Percentiles rank a stretch among this genome's conserved stretches.
Evolutionary conservation across 2,329 filamentous ascomycete genomes (phyloP).

Genomic region (Pseudogymnoascus sp.): DNA sequence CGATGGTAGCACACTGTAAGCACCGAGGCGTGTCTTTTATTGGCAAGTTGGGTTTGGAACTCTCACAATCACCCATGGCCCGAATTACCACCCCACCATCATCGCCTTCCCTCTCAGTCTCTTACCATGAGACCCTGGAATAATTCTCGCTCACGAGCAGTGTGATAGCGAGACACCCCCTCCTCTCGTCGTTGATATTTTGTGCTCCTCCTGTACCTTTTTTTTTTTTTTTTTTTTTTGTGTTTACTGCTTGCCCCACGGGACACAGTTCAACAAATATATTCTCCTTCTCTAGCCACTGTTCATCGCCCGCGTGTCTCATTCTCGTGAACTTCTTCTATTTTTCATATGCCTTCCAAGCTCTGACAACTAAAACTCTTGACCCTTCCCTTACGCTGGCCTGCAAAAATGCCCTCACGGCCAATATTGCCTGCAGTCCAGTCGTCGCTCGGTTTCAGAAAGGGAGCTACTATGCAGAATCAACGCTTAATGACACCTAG

Average conservation of each 20-base stretch:
- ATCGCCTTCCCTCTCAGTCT: background rate
- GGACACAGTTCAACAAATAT: background rate
- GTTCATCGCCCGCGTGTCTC: background rate
- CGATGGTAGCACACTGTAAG: background rate
- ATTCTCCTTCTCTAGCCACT: background rate
- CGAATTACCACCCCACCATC: background rate
- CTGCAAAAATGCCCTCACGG: constrained; percentile 5
- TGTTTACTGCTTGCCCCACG: background rate
- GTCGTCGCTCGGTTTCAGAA: constrained; percentile 8
- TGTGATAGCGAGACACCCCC: background rate
- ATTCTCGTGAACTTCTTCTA: background rate
- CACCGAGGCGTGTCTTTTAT: background rate
- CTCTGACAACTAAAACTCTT: constrained; percentile 6
- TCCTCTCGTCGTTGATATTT: background rate
- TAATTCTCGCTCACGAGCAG: background rate
- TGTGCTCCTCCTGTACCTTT: background rate
- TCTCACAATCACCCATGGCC: background rate
- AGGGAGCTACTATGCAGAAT: constrained; percentile 2
- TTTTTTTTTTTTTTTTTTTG: background rate
- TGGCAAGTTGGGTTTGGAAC: background rate
- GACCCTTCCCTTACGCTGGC: background rate
- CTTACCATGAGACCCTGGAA: background rate
- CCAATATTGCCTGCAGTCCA: constrained; percentile 6
- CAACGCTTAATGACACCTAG: background rate
- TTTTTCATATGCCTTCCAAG: background rate